phyloP scores from a whole-genome alignment of 371 early-diverging fungal genomes.

The Circinella minor region DNA sequence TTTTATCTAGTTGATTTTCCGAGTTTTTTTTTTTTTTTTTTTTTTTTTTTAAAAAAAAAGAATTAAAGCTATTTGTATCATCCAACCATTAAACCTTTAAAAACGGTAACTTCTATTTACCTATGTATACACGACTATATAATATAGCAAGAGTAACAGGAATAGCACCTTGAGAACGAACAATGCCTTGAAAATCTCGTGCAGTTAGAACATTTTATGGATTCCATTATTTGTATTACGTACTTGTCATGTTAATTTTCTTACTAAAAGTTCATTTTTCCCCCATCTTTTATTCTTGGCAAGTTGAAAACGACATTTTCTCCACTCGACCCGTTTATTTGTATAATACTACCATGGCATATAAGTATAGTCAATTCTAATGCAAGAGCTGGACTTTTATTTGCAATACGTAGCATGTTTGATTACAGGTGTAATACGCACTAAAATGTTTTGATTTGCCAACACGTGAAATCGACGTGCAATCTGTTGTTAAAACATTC shows the following conservation, averaged over 20 bases:
- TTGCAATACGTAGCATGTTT: slow-evolving; percentile 61
- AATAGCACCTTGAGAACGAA: slow-evolving; percentile 72
- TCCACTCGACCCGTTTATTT: not conserved
- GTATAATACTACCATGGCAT: slow-evolving; percentile 73
- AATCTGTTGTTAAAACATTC: not conserved
- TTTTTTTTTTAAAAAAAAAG: slow-evolving; percentile 22
- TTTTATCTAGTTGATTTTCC: slow-evolving; percentile 60
- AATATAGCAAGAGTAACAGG: slow-evolving; percentile 94
- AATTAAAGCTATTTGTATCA: no score
- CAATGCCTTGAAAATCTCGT: slow-evolving; percentile 73
- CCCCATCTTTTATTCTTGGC: no score
- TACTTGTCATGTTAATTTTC: no score
- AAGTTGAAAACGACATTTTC: not conserved
- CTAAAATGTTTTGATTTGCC: slow-evolving; percentile 19
- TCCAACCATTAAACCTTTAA: not conserved
- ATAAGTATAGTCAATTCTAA: slow-evolving; percentile 90
- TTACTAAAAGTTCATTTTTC: no score
- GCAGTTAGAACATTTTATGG: slow-evolving; percentile 91
- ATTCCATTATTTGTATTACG: slow-evolving; percentile 53
- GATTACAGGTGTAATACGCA: slow-evolving; percentile 51
- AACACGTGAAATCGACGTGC: slow-evolving; percentile 22
- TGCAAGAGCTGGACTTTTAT: slow-evolving; percentile 84
- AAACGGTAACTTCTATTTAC: slow-evolving; percentile 26
- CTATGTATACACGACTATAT: slow-evolving; percentile 84
- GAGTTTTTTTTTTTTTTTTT: slow-evolving; percentile 53